These are phyloP conservation scores for Colletotrichum liaoningense DNA, from an alignment of 2,329 filamentous ascomycete species.

Conservation along the genomic window DNA sequence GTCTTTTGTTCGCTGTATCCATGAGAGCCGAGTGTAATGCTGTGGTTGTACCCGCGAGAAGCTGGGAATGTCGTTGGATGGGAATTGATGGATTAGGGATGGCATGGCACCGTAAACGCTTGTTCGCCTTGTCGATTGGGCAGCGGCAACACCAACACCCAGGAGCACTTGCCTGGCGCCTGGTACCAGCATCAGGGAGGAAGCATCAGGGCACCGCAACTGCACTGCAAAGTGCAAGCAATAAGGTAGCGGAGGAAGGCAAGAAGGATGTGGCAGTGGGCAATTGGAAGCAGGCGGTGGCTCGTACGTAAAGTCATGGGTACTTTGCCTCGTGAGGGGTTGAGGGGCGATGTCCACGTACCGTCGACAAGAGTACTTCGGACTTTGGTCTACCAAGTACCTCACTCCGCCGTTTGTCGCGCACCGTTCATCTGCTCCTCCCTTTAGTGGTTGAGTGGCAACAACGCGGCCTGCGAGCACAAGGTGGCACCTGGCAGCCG, in stretches of 20 bases:
- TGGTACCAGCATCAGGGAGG: conserved; percentile 2
- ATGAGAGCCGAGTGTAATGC: conserved; percentile 21
- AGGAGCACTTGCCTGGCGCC: neutral
- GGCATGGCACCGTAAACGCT: neutral
- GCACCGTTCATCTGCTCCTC: neutral
- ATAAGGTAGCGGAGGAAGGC: neutral
- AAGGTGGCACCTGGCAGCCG: conserved; percentile 1
- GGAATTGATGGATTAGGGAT: neutral
- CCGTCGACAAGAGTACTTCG: neutral
- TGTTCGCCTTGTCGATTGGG: conserved; percentile 8
- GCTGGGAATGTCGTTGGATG: neutral
- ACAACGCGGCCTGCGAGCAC: neutral
- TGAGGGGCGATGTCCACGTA: conserved; percentile 1
- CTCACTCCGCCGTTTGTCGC: neutral
- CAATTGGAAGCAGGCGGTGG: conserved; percentile 26
- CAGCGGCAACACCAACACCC: conserved; percentile 4
- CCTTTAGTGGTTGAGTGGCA: conserved; percentile 31
- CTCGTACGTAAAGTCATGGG: conserved; percentile 19
- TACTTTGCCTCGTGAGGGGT: conserved; percentile 8
- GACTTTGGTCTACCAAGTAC: neutral
- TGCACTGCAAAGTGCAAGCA: neutral
- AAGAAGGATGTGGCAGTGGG: conserved; percentile 22
- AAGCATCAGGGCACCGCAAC: neutral
- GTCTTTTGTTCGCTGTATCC: neutral
- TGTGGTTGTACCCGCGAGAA: conserved; percentile 22